Evolutionary conservation across 768 basidiomycete genomes (phyloP).

Genomic region (Fomitopsis pulvina): DNA sequence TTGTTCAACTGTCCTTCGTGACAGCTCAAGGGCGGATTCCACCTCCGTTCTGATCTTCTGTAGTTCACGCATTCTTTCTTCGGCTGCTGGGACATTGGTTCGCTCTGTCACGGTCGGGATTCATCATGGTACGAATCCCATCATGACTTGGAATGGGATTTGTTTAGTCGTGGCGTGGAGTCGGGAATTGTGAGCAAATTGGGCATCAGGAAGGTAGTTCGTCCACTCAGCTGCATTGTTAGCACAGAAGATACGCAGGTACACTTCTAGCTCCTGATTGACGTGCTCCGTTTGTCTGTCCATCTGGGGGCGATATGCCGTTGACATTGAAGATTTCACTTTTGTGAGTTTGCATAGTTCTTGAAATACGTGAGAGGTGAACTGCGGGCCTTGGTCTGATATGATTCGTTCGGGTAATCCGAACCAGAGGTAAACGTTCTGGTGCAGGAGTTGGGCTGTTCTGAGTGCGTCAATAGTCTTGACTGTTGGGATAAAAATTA

Average conservation of each 20-base stretch:
- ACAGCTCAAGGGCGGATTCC: too few relatives aligned
- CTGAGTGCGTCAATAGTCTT: slow-evolving; percentile 8
- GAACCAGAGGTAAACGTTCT: slow-evolving; percentile 9
- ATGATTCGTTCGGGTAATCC: slow-evolving; percentile 11
- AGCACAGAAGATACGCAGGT: slow-evolving; percentile 34
- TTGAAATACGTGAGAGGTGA: slow-evolving; percentile 7
- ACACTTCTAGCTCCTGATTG: slow-evolving; percentile 32
- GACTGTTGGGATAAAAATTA: slow-evolving; percentile 9
- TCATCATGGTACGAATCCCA: too few relatives aligned
- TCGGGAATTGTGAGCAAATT: slow-evolving; percentile 38
- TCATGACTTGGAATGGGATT: too few relatives aligned
- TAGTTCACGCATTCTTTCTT: too few relatives aligned
- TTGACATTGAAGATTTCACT: slow-evolving; percentile 19
- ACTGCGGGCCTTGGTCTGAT: slow-evolving; percentile 12
- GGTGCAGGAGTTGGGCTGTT: slow-evolving; percentile 10
- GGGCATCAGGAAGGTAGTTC: slow-evolving; percentile 29
- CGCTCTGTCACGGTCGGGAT: too few relatives aligned
- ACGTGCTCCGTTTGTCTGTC: slow-evolving; percentile 32
- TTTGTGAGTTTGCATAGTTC: slow-evolving; percentile 1
- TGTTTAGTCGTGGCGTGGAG: too few relatives aligned
- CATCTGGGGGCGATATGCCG: slow-evolving; percentile 38
- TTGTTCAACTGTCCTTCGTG: too few relatives aligned
- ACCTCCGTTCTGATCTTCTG: too few relatives aligned
- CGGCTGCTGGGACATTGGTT: too few relatives aligned
- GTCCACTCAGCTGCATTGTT: slow-evolving; percentile 38